Base-by-base conservation (phyloP, 73 alveolate genomes). In the Blepharisma stoltei region DNA sequence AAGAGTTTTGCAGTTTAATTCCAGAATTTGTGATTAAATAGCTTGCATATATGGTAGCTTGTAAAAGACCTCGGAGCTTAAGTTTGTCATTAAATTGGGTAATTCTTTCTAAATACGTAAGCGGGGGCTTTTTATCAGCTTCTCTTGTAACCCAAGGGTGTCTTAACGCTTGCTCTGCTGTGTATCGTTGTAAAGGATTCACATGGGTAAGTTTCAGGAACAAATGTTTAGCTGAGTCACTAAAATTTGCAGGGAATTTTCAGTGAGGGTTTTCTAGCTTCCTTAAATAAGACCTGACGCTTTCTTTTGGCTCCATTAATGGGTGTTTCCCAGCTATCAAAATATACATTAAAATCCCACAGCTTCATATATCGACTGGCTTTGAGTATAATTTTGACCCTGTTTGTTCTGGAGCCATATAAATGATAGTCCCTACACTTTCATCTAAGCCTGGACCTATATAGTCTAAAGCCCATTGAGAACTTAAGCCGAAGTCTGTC, bases 91-190 rank as follows among this genome's bases (percentile, higher is more conserved):
- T 38, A 5, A 14, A 60, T 18, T 14, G 18, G 18, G 14, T 60
- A 25, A 60, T 14, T 38, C 23, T 60, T 69, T 69, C 79, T 18
- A 69, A 69, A 69, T 71, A 38, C n/a, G 79, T 69, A n/a, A 69
- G 60, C 0, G 79, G 79, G 0, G 65, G 46, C 41, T 32, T 32
- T 69, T 69, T 69, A 4, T 9, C 43, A 9, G n/a, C 79, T 46
- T 85, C 81, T 25, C 95, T 46, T 6, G 95, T 88, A 7, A 88
- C 85, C 92, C 95, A 88, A 18, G 95, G 95, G 76, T 88, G 95
- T 54, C 76, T 73, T 9, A 88, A 78, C 6, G 95, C 92, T 6
- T 41, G n/a, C 25, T 18, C 54, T 6, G 93, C 87, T 6, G 90
- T 45, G 67, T 88, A 88, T 55, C 95, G 70, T 89, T 86, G 76